Evolutionary conservation across 495 filamentous ascomycete species (phyloP), one percentile per base, ranked within the genome.

Genomic region (Evernia prunastri): DNA sequence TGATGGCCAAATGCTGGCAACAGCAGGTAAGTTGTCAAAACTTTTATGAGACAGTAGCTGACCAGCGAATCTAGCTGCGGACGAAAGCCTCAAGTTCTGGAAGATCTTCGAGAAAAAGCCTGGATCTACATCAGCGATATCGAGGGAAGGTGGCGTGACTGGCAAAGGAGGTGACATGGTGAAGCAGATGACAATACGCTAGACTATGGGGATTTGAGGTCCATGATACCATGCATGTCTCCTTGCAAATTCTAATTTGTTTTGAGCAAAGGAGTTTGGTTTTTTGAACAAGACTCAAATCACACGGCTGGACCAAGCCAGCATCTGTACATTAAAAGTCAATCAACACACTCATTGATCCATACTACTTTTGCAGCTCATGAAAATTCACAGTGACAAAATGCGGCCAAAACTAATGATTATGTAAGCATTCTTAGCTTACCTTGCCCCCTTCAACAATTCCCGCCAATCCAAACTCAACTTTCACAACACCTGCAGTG

Each of bases 41-140:
- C 35, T 57, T 27, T 27, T 18, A 15, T 51, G 67, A 75, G 59
- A 74, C 58, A 23, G 13, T 23, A 40, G 27, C 60, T 67, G 25
- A 63, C 20, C 1, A 25, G 42, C 23, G 6, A 51, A 54, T 63
- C 27, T 66, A 47, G 90, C 92, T 63, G 91, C 92, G 23, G 94
- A 99, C 72, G 94, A 99, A 82, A 91, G 86, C 72, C 81, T 99
- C 73, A 99, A 99, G 76, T 99, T 99, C 83, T 99, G 94, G 94
- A 98, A 97, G 86, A 78, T 97, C 67, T 98, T 98, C 69, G 94
- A 98, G 83, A 96, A 95, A 84, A 96, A 96, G 82, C 77, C 91
- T 29, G 93, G 91, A 36, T 80, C 79, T 51, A 79, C 75, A 61
- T 81, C 80, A 56, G 74, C 82, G 2, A 78, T 84, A 17, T 73